A percentile compares a stretch with the other conserved stretches of the same genome.
Evolutionary conservation across 2,329 filamentous ascomycete species (phyloP).

Genomic region (Rhexocercosporidium sp.): DNA sequence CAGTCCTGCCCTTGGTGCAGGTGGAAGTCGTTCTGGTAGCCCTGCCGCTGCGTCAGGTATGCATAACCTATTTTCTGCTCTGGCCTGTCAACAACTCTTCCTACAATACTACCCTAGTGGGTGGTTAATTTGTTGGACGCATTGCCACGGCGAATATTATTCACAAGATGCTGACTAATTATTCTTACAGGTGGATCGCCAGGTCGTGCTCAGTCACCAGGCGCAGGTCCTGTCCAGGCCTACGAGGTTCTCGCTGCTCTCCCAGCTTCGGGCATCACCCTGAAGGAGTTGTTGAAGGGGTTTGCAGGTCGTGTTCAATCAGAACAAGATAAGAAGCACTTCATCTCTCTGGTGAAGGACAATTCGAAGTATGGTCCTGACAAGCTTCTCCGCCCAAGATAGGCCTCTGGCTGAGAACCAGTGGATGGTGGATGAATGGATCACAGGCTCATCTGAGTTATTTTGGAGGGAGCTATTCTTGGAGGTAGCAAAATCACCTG

Average conservation of each 20-base stretch:
- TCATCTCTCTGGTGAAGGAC: slow-evolving; percentile 64
- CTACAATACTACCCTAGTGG: not conserved
- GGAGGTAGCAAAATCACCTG: not conserved
- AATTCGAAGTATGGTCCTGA: slow-evolving; percentile 59
- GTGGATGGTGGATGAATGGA: not conserved
- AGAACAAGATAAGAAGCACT: slow-evolving; percentile 58
- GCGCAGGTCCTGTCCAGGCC: slow-evolving; percentile 49
- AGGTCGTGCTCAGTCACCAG: slow-evolving; percentile 16
- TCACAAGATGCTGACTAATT: not conserved
- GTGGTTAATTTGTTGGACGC: not conserved
- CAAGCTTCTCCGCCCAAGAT: slow-evolving; percentile 52
- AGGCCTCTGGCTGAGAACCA: not conserved
- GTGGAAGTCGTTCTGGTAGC: slow-evolving; percentile 41
- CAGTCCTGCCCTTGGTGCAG: slow-evolving; percentile 54
- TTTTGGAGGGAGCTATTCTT: slow-evolving; percentile 1
- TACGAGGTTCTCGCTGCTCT: slow-evolving; percentile 61
- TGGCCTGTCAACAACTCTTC: not conserved
- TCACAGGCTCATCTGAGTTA: no score
- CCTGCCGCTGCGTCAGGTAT: slow-evolving; percentile 30
- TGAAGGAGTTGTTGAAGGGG: slow-evolving; percentile 57
- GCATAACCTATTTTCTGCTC: not conserved
- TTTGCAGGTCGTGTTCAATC: slow-evolving; percentile 60
- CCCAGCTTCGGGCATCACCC: slow-evolving; percentile 57
- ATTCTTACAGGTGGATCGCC: slow-evolving; percentile 7
- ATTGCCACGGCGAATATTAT: not conserved